A percentile compares a stretch with the other conserved stretches of the same genome.
Evolutionary conservation across 164 flowering plant genomes (phyloP).

Genomic region (Vitis cinerea): DNA sequence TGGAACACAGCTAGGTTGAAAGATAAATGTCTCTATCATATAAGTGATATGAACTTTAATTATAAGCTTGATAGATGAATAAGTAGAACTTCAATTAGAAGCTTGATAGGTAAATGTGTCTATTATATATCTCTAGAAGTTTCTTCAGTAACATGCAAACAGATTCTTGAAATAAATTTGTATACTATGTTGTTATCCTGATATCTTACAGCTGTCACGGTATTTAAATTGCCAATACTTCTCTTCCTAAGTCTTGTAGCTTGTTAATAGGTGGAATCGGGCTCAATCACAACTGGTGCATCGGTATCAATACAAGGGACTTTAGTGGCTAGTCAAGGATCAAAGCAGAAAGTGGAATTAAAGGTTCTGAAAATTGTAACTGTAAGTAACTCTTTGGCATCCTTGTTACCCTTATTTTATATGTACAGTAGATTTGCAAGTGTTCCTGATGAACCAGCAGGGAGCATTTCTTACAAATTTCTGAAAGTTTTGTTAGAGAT

Average conservation of each 20-base stretch:
- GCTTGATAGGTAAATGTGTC: no score
- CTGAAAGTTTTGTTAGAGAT: no score
- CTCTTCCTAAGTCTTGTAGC: not conserved
- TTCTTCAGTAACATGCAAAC: no score
- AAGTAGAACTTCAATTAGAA: no score
- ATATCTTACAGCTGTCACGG: not conserved
- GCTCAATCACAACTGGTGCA: slow-evolving; percentile 80
- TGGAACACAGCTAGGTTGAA: no score
- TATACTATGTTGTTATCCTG: not conserved
- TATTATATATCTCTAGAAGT: no score
- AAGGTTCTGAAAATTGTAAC: slow-evolving; percentile 55
- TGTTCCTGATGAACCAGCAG: no score
- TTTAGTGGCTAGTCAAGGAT: slow-evolving; percentile 78
- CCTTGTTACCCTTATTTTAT: not conserved
- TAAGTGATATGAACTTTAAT: no score
- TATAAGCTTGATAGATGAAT: no score
- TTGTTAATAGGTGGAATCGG: slow-evolving; percentile 67
- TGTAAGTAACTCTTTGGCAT: slow-evolving; percentile 36
- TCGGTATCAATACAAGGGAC: slow-evolving; percentile 74
- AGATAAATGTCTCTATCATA: no score
- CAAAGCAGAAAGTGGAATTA: slow-evolving; percentile 90
- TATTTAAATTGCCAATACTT: not conserved
- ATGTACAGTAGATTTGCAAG: no score
- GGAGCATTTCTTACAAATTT: no score
- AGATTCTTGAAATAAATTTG: not conserved